Evolutionary conservation across 768 basidiomycete species (phyloP).

Genomic region (Leucocoprinus leucothites): DNA sequence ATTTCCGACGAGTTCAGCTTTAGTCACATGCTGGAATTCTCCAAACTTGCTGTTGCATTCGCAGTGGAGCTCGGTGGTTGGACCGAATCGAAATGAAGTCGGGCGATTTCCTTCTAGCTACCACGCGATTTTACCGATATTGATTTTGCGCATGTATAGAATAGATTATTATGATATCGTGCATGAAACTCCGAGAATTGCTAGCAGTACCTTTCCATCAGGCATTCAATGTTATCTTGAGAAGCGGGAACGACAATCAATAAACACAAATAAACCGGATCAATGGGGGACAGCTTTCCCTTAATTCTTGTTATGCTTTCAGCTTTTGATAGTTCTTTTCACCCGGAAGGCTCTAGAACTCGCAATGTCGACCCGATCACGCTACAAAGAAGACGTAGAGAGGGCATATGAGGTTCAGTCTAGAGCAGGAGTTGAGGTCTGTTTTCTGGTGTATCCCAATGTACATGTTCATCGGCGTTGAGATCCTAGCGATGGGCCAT

Average conservation of each 20-base stretch:
- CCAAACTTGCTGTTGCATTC: slow-evolving; percentile 78
- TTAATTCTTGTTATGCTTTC: no score
- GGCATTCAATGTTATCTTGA: no score
- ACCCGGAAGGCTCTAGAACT: background rate
- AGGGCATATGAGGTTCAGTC: slow-evolving; percentile 58
- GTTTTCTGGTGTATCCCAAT: slow-evolving; percentile 19
- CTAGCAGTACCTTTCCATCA: no score
- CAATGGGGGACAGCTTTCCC: no score
- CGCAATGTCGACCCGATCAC: slow-evolving; percentile 35
- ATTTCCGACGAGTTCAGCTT: slow-evolving; percentile 89
- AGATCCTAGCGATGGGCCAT: background rate
- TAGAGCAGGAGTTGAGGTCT: slow-evolving; percentile 53
- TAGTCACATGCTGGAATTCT: slow-evolving; percentile 85
- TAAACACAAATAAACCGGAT: no score
- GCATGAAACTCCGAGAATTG: no score
- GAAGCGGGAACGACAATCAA: no score
- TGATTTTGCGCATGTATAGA: no score
- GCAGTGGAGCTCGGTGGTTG: slow-evolving; percentile 70
- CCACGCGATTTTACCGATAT: no score
- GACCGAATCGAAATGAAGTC: slow-evolving; percentile 25
- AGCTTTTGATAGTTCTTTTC: no score
- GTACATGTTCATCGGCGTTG: background rate
- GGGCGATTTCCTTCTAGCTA: background rate
- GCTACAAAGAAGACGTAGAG: slow-evolving; percentile 52
- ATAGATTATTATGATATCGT: no score